Conservation (phyloP, 108 stramenopile genomes). For the Stephanodiscus triporus region DNA sequence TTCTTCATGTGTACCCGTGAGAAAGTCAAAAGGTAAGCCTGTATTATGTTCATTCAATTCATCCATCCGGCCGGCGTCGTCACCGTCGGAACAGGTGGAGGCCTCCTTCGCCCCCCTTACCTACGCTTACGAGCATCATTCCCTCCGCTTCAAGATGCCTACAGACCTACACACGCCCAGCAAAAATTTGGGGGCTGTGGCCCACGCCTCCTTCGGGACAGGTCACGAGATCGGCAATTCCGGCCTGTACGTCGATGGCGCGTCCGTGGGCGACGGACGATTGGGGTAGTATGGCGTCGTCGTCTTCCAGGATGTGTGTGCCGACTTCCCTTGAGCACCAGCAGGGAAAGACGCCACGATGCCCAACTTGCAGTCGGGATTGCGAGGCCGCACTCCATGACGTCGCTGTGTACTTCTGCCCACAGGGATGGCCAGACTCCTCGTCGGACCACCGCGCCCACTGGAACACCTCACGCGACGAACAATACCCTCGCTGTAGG, state of each 20-base stretch:
- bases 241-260: neutral
- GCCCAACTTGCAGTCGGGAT: no score
- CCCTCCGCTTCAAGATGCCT: constrained; percentile 9
- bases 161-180: constrained; percentile 16
- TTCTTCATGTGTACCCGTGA: no score
- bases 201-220: neutral
- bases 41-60: no score
- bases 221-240: neutral
- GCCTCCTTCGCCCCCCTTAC: neutral
- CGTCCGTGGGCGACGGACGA: neutral
- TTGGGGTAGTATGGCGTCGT: constrained; percentile 20
- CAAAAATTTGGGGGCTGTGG: constrained; percentile 18
- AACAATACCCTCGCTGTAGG: no score
- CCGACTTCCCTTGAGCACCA: constrained; percentile 4
- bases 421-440: no score
- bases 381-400: no score
- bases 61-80: no score
- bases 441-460: no score
- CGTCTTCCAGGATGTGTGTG: neutral
- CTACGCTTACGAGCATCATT: neutral
- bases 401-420: no score
- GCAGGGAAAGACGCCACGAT: no score
- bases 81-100: neutral
- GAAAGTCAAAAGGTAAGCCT: no score
- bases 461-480: no score